Conservation (phyloP, 129 eudicot species). For the Mikania micrantha region DNA sequence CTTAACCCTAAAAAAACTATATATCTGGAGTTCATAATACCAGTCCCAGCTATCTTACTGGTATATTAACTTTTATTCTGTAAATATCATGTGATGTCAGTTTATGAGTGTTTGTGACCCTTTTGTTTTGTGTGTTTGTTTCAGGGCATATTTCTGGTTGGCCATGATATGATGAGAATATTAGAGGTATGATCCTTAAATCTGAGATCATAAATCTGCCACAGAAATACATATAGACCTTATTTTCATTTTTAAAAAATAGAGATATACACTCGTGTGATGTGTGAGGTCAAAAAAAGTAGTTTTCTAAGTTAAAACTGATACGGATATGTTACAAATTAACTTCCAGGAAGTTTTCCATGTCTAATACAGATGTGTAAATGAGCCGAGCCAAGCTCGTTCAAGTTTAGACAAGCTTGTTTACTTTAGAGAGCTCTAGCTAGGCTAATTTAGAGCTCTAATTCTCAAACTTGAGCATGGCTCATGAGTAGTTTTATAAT, state of each 20-base stretch:
- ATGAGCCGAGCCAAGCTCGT: no score
- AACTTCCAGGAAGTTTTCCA: neutral
- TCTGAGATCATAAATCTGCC: neutral
- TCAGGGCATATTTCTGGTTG: conserved; percentile 75
- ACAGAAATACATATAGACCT: neutral
- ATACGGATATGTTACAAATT: no score
- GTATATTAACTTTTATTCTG: conserved; percentile 29
- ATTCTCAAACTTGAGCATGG: no score
- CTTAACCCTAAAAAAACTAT: conserved; percentile 56
- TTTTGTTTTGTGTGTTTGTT: conserved; percentile 9
- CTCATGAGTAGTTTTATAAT: no score
- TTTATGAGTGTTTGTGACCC: neutral
- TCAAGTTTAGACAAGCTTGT: no score
- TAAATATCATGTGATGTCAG: neutral
- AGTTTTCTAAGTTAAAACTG: neutral
- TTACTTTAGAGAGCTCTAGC: no score
- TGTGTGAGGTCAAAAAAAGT: neutral
- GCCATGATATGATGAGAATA: conserved; percentile 58
- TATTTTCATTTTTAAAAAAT: neutral
- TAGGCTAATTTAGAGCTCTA: no score
- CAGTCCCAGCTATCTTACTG: conserved; percentile 80
- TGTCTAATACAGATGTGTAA: no score
- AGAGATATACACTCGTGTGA: neutral
- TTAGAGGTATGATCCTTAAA: conserved; percentile 45
- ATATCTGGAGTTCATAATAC: conserved; percentile 55